Evolutionary conservation across 2,329 filamentous ascomycete species (phyloP), one percentile per base, ranked within the genome.

Genomic region (Graphilbum fragrans): DNA sequence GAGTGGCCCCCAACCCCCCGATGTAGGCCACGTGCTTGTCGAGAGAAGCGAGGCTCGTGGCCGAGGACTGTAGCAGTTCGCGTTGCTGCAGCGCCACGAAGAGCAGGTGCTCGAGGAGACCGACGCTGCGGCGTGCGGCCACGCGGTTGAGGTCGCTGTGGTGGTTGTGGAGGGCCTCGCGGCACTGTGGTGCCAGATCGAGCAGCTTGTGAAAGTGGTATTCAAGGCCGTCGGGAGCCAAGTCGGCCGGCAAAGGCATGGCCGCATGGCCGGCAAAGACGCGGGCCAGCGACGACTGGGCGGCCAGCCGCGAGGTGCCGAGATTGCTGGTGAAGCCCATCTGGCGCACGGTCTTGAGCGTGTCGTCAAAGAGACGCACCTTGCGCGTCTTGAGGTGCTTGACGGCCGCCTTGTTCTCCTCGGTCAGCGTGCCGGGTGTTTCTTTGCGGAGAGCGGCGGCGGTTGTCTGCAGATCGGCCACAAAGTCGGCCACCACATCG

Each of bases 311-410:
- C 54, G 84, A 77, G 14, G 77, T 79, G 49, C 82, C 78, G 16
- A 94, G 67, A 55, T 94, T 95, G 40, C 80, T 78, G 52, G 81
- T 82, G 52, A 98, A 75, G 4, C 92, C 92, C 90, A 98, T 96
- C 43, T 81, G 75, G 29, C 86, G 78, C 22, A 95, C 65, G 19
- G 80, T 76, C 53, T 85, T 88, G 48, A 98, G 65, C 0, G 84
- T 88, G 51, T 96, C 90, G 1, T 86, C 84, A 52, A 94, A 92
- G 14, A 96, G 72, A 51, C 87, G 88, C 35, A 86, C 78, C 63
- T 98, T 98, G 52, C 86, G 76, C 3, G 77, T 79, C 66, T 95
- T 96, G 50, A 96, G 75, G 57, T 95, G 86, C 59, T 93, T 88
- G 46, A 95, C 77, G 16, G 73, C 59, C 11, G 80, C 73, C 55